Base-by-base conservation (phyloP, 495 filamentous ascomycete species). In the Penicillium riverlandense region DNA sequence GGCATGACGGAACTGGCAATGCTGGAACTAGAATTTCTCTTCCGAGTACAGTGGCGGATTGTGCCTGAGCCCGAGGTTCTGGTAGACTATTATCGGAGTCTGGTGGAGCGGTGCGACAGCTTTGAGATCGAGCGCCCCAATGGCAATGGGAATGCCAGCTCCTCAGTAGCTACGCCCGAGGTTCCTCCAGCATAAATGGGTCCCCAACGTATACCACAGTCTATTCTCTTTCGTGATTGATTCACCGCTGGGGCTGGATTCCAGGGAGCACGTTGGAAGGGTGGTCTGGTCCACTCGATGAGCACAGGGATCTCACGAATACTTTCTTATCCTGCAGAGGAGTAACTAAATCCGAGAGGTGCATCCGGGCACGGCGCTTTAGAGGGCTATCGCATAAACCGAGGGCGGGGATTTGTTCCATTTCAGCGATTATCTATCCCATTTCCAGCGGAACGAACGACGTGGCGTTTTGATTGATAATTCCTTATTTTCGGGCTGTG, bases 61-160 rank as follows among this genome's bases (percentile, higher is more conserved):
- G 90, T 98, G 8, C 92, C 92, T 11, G 86, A 91, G 50, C 89
- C 91, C 6, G 94, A 97, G 59, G 83, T 92, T 4, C 65, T 98
- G 37, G 88, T 84, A 37, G 90, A 95, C 41, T 98, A 98, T 53
- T 98, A 97, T 58, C 75, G 77, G 50, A 92, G 87, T 30, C 65
- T 98, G 15, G 85, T 95, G 15, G 88, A 84, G 45, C 63, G 84
- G 47, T 79, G 72, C 47, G 79, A 82, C 4, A 77, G 76, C 9
- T 85, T 75, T 50, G 67, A 68, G 45, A 72, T 83, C 33, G 70
- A 73, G 45, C 60, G 58, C 39, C 57, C 45, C 35, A 41, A 45
- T 40, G 34, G 37, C 27, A 45, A 45, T 42, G 34, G 37, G 27
- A 40, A 45, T 29, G 36, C 38, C 34, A 34, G 45, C 8, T 37